Base-by-base conservation (phyloP, 169 alveolate species). In the Eimeria tenella region DNA sequence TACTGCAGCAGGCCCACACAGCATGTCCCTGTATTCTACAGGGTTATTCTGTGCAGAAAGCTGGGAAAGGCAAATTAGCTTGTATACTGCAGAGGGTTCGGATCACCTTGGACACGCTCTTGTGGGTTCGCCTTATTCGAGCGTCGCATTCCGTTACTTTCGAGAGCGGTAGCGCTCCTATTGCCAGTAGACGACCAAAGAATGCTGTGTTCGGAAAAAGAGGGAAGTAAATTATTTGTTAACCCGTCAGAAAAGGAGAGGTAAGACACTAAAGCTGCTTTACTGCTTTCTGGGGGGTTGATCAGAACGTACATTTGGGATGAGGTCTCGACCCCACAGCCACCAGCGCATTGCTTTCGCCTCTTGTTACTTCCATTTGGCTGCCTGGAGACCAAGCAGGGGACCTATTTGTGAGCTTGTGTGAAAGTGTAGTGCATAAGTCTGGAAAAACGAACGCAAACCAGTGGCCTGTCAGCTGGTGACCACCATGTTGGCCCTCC, bases 261-360 rank as follows among this genome's bases (percentile, higher is more conserved):
- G 68, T 58, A 13, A 17, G 2, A 58, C 68, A 17, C 68, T 58
- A 17, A 58, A 58, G 19, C 11, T 10, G 68, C 68, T 58, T 0
- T 58, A 17, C 3, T 58, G 68, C 11, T 10, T 58, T 10, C 68
- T 17, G 1, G 21, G 2, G 4, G 42, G 42, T 31, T 31, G 42
- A 31, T 31, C 9, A 19, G 56, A 9, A 21, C 70, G 71, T n/a
- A 79, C 88, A 79, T 68, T 79, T 79, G 55, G 88, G 88, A 55
- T 79, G 88, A 55, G 70, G 88, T 50, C 88, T 52, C 53, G 88
- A 21, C 55, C 88, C 88, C 11, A 55, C 70, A 23, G 71, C 88
- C 23, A 79, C 88, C 21, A 79, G 55, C 71, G 70, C 88, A 21
- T 53, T 11, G 23, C 53, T 55, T 53, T 79, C 73, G 70, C 70